A percentile compares a stretch with the other conserved stretches of the same genome.
These are phyloP conservation scores for Neohortaea acidophila DNA, from an alignment of 495 filamentous ascomycete species.

Conservation along the genomic window DNA sequence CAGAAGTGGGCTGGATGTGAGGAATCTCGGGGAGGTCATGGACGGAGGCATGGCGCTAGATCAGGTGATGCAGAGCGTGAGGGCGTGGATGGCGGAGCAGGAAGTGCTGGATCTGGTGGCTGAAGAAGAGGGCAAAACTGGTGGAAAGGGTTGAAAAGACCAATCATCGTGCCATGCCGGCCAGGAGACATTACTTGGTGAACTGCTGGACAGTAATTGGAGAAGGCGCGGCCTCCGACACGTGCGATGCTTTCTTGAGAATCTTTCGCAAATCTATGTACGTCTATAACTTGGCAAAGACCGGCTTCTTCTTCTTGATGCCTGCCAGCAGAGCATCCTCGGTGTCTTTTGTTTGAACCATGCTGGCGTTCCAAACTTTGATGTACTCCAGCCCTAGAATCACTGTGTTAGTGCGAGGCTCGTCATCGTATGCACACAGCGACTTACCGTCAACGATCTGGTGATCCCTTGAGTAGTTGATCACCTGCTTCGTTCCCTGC, in stretches of 20 bases:
- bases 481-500: conserved; percentile 79
- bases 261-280: too few species aligned
- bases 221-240: too few species aligned
- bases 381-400: conserved; percentile 77
- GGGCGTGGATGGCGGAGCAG: conserved; percentile 57
- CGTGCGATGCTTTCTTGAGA: too few species aligned
- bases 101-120: conserved; percentile 57
- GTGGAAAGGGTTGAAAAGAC: too few species aligned
- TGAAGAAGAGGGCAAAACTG: conserved; percentile 26
- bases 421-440: too few species aligned
- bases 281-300: conserved; percentile 83
- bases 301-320: conserved; percentile 62
- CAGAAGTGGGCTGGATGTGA: conserved; percentile 63
- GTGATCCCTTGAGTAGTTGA: conserved; percentile 76
- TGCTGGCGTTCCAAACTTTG: conserved; percentile 68
- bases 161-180: too few species aligned
- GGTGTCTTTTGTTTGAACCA: conserved; percentile 70
- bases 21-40: conserved; percentile 70
- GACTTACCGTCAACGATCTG: conserved; percentile 58
- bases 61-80: conserved; percentile 65
- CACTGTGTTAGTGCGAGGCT: too few species aligned
- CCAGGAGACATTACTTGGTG: too few species aligned
- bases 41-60: conserved; percentile 41
- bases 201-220: too few species aligned
- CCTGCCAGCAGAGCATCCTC: conserved; percentile 56